Evolutionary conservation across 2,329 filamentous ascomycete genomes (phyloP).

Genomic region (Colletotrichum godetiae): DNA sequence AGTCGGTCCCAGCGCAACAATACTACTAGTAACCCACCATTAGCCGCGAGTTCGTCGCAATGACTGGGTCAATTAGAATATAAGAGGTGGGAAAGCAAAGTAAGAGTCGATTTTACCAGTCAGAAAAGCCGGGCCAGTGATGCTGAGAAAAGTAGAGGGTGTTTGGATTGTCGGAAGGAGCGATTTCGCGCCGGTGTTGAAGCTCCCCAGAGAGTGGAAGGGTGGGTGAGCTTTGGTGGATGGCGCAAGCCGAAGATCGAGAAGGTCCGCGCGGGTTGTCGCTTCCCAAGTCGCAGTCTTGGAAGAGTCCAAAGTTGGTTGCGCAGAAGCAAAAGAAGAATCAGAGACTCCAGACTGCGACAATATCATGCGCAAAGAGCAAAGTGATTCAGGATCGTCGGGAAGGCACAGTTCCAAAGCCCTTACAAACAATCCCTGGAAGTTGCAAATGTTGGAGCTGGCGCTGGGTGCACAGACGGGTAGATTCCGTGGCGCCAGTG

Average conservation of each 20-base stretch:
- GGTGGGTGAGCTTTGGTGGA: neutral
- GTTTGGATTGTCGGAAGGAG: neutral
- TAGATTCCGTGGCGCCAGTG: constrained; percentile 6
- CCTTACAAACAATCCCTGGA: constrained; percentile 24
- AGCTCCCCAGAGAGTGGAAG: neutral
- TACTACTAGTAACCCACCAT: neutral
- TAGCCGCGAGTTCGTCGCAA: neutral
- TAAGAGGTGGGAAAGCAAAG: neutral
- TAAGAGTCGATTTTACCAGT: neutral
- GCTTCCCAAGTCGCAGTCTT: constrained; percentile 1
- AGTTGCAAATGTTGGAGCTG: constrained; percentile 31
- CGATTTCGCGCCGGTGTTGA: constrained; percentile 6
- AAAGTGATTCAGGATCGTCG: constrained; percentile 1
- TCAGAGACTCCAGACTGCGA: neutral
- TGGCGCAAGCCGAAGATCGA: constrained; percentile 13
- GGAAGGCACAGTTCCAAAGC: neutral
- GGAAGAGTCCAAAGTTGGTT: neutral
- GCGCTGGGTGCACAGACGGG: constrained; percentile 21
- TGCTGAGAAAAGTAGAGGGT: neutral
- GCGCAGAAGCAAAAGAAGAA: neutral
- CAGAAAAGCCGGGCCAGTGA: neutral
- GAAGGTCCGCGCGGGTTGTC: constrained; percentile 1
- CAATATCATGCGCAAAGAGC: neutral
- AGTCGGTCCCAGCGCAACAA: constrained; percentile 7
- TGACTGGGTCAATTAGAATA: neutral